Conservation (phyloP, 2,329 filamentous ascomycete genomes). For the Calonectria pseudoturangicola region DNA sequence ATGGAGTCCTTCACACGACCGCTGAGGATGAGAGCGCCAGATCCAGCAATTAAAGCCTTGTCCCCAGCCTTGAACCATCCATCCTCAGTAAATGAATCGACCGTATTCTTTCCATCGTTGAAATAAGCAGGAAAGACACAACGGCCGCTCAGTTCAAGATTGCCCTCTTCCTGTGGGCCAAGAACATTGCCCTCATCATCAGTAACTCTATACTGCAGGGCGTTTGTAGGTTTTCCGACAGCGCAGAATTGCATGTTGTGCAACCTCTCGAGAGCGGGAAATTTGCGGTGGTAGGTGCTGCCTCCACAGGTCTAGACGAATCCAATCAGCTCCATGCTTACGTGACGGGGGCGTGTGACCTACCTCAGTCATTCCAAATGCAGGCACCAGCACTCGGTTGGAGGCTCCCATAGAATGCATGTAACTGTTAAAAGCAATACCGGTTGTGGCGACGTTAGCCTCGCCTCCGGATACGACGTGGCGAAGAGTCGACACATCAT, state of each 20-base stretch:
- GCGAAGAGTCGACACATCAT: background rate
- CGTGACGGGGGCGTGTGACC: background rate
- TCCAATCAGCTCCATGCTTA: background rate
- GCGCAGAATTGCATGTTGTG: slow-evolving; percentile 9
- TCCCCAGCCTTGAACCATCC: slow-evolving; percentile 4
- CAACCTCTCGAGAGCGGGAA: background rate
- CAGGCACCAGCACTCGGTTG: slow-evolving; percentile 1
- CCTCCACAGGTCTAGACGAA: background rate
- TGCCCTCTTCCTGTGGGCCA: background rate
- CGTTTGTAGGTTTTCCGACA: background rate
- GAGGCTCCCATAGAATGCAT: slow-evolving; percentile 9
- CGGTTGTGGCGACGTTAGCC: background rate
- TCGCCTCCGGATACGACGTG: background rate
- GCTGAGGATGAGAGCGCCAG: background rate
- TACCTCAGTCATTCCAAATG: slow-evolving; percentile 8
- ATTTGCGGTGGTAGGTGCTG: slow-evolving; percentile 4
- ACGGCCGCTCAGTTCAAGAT: slow-evolving; percentile 7
- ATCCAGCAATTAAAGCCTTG: background rate
- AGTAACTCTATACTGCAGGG: background rate
- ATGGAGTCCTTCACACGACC: slow-evolving; percentile 5
- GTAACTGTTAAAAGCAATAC: background rate
- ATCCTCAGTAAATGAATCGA: background rate
- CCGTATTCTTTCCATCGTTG: background rate
- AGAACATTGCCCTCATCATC: background rate
- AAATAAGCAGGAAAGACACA: slow-evolving; percentile 11